A percentile compares a stretch with the other conserved stretches of the same genome.
Conservation (phyloP, 2,329 filamentous ascomycete species). For the Bipolaris gigantea region DNA sequence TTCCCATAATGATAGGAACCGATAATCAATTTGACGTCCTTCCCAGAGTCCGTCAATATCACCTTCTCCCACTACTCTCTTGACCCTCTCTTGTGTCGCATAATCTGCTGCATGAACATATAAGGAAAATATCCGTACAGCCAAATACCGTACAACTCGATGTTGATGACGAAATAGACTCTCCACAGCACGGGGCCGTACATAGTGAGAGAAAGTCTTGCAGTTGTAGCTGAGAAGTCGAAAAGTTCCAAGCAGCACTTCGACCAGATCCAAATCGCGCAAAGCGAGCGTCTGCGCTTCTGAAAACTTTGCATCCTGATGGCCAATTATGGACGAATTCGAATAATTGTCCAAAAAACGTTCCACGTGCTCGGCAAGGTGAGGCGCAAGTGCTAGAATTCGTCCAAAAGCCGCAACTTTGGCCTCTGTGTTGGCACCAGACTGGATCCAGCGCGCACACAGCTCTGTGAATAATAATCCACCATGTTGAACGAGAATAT, state of each 20-base stretch:
- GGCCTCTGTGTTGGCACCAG: constrained; percentile 39
- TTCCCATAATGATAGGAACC: constrained; percentile 69
- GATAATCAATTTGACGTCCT: constrained; percentile 73
- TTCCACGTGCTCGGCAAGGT: constrained; percentile 74
- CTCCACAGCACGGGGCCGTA: constrained; percentile 70
- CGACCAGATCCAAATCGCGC: constrained; percentile 32
- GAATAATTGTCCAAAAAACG: constrained; percentile 45
- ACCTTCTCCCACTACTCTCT: constrained; percentile 64
- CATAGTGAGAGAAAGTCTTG: constrained; percentile 64
- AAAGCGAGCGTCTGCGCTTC: not conserved
- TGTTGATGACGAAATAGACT: constrained; percentile 63
- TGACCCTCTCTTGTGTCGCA: constrained; percentile 72
- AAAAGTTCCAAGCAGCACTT: constrained; percentile 69
- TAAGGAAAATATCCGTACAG: constrained; percentile 77
- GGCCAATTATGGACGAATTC: constrained; percentile 27
- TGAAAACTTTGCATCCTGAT: not conserved
- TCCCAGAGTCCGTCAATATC: constrained; percentile 74
- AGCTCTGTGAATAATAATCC: constrained; percentile 73
- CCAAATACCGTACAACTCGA: constrained; percentile 72
- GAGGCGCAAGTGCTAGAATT: constrained; percentile 78
- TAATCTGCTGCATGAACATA: constrained; percentile 78
- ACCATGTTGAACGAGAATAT: constrained; percentile 74
- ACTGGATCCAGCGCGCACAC: constrained; percentile 74
- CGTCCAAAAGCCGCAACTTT: constrained; percentile 73
- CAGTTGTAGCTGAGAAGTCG: constrained; percentile 78